Evolutionary conservation across 495 filamentous ascomycete genomes (phyloP).

Genomic region (Talaromyces adpressus): DNA sequence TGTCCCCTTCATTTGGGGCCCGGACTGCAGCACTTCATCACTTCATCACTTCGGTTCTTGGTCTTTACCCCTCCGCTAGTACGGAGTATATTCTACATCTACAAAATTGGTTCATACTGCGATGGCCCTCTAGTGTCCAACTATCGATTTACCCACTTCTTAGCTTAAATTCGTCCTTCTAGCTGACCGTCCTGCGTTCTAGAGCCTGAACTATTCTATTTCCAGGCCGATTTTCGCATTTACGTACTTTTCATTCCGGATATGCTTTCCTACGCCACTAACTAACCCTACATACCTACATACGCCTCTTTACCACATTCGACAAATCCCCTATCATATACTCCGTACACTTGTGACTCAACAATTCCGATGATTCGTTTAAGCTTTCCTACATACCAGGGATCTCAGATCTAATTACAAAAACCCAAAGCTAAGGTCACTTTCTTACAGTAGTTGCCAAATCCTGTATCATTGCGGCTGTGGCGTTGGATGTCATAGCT

Average conservation of each 20-base stretch:
- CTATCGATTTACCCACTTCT: neutral
- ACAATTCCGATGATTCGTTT: neutral
- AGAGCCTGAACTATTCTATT: neutral
- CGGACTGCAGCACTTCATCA: neutral
- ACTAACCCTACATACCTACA: neutral
- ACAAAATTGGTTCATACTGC: neutral
- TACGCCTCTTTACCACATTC: neutral
- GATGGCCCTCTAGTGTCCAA: neutral
- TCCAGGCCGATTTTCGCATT: neutral
- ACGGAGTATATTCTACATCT: neutral
- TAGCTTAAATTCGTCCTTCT: neutral
- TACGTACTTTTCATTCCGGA: neutral
- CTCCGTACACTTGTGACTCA: neutral
- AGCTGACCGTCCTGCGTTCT: neutral
- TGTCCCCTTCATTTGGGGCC: neutral
- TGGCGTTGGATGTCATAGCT: conserved; percentile 4
- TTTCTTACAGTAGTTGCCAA: neutral
- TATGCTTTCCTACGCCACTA: neutral
- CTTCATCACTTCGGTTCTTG: neutral
- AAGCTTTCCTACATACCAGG: neutral
- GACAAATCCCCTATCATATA: neutral
- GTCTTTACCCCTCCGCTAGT: neutral
- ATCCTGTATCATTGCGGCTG: conserved; percentile 3
- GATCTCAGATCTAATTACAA: neutral
- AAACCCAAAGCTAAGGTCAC: neutral